These are phyloP conservation scores for Trichosporon faecale DNA, from an alignment of 1,284 basidiomycete species.

Conservation along the genomic window DNA sequence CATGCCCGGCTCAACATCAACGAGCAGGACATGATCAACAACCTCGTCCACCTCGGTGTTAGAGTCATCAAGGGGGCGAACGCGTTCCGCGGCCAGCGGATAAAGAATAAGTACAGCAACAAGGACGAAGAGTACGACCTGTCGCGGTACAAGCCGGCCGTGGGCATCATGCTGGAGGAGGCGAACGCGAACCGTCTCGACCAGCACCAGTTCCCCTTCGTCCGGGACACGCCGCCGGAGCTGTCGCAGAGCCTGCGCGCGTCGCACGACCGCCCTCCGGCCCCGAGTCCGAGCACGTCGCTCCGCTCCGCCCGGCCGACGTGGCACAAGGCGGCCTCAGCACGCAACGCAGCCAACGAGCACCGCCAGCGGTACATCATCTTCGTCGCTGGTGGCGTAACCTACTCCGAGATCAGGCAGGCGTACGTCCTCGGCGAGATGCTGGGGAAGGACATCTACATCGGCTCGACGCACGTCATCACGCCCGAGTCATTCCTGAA, in stretches of 20 bases:
- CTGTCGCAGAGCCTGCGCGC: conserved; percentile 28
- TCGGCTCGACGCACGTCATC: conserved; percentile 85
- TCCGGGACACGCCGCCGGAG: conserved; percentile 74
- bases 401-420: conserved; percentile 90
- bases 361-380: conserved; percentile 76
- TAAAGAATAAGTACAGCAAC: conserved; percentile 68
- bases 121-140: conserved; percentile 90
- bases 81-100: conserved; percentile 66
- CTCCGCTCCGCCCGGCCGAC: conserved; percentile 72
- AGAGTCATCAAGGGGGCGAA: conserved; percentile 59
- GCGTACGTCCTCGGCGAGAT: conserved; percentile 73
- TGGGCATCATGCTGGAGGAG: conserved; percentile 84
- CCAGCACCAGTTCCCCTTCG: conserved; percentile 77
- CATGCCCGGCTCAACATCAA: conserved; percentile 85
- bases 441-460: conserved; percentile 82
- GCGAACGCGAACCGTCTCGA: conserved; percentile 78
- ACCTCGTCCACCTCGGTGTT: conserved; percentile 75
- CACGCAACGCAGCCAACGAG: conserved; percentile 51
- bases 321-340: conserved; percentile 65
- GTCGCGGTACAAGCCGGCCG: conserved; percentile 84
- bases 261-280: neutral
- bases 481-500: conserved; percentile 83
- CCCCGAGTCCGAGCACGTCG: conserved; percentile 51
- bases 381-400: conserved; percentile 93
- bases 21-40: conserved; percentile 93